Conservation (phyloP, 257 asterid species). For the Anisodus acutangulus region DNA sequence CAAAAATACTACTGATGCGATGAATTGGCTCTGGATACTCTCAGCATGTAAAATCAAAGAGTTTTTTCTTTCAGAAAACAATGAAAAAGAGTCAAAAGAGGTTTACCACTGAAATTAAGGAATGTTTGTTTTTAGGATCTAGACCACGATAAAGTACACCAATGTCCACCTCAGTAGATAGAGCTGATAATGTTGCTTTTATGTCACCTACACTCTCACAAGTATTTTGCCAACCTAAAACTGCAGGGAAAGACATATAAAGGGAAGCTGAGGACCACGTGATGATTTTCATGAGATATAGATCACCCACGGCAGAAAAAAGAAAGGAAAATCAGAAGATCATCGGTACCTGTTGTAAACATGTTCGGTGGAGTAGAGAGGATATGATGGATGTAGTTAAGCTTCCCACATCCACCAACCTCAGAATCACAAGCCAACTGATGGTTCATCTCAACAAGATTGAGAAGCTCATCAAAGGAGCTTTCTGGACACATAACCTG, state of each 20-base stretch:
- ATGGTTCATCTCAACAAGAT: conserved; percentile 90
- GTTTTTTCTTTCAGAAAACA: not conserved
- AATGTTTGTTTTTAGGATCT: conserved; percentile 72
- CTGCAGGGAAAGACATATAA: conserved; percentile 48
- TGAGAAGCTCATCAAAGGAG: conserved; percentile 82
- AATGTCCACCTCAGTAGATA: conserved; percentile 85
- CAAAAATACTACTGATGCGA: not conserved
- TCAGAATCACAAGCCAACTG: conserved; percentile 95
- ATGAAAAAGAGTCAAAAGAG: conserved; percentile 28
- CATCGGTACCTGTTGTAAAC: conserved; percentile 72
- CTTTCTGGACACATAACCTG: conserved; percentile 84
- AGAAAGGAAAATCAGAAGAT: conserved; percentile 23
- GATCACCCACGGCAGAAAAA: not conserved
- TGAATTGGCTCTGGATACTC: conserved; percentile 3
- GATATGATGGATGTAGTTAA: conserved; percentile 78
- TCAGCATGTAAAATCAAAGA: conserved; percentile 4
- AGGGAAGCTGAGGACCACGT: conserved; percentile 22
- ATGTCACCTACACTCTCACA: conserved; percentile 82
- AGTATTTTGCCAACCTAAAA: conserved; percentile 95
- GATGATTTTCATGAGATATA: conserved; percentile 12
- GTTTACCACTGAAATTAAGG: conserved; percentile 91
- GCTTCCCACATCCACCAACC: conserved; percentile 88
- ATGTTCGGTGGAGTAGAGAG: conserved; percentile 86
- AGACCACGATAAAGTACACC: conserved; percentile 88
- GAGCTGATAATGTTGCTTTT: conserved; percentile 69